phyloP scores from a whole-genome alignment of 2,329 filamentous ascomycete genomes.

The Purpureocillium lavendulum region DNA sequence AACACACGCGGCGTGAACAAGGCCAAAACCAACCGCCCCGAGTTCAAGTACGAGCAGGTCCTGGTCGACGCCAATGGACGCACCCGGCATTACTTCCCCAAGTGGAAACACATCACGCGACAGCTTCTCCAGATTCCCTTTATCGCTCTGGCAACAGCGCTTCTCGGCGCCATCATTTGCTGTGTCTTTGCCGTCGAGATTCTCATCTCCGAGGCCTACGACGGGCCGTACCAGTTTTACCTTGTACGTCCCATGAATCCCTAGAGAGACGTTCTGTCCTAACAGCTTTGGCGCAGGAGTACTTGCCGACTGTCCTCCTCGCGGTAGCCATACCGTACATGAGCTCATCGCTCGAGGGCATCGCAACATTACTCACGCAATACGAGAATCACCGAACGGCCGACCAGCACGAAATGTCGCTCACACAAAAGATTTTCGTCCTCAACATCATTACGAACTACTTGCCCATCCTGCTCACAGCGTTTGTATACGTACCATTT shows the following conservation, averaged over 20 bases:
- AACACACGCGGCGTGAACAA: constrained; percentile 58
- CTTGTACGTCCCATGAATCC: constrained; percentile 37
- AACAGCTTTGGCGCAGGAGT: constrained; percentile 40
- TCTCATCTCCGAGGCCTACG: constrained; percentile 66
- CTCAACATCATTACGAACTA: constrained; percentile 78
- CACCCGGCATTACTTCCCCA: constrained; percentile 52
- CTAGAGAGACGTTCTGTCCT: neutral
- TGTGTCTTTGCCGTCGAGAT: constrained; percentile 66
- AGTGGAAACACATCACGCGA: constrained; percentile 53
- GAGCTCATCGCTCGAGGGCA: constrained; percentile 50
- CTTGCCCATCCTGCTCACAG: constrained; percentile 65
- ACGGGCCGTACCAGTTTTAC: constrained; percentile 57
- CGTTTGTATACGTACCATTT: constrained; percentile 73
- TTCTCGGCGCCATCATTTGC: constrained; percentile 59
- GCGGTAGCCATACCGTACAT: constrained; percentile 60
- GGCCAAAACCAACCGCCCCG: constrained; percentile 56
- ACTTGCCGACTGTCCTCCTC: constrained; percentile 63
- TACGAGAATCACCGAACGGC: constrained; percentile 71
- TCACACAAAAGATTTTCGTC: constrained; percentile 67
- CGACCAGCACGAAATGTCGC: constrained; percentile 57
- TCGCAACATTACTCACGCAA: constrained; percentile 56
- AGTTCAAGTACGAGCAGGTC: constrained; percentile 56
- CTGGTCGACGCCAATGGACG: constrained; percentile 57
- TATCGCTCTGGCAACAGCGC: constrained; percentile 46
- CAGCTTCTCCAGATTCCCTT: constrained; percentile 66